phyloP scores from a whole-genome alignment of 495 filamentous ascomycete species.

The Bombardia bombarda region DNA sequence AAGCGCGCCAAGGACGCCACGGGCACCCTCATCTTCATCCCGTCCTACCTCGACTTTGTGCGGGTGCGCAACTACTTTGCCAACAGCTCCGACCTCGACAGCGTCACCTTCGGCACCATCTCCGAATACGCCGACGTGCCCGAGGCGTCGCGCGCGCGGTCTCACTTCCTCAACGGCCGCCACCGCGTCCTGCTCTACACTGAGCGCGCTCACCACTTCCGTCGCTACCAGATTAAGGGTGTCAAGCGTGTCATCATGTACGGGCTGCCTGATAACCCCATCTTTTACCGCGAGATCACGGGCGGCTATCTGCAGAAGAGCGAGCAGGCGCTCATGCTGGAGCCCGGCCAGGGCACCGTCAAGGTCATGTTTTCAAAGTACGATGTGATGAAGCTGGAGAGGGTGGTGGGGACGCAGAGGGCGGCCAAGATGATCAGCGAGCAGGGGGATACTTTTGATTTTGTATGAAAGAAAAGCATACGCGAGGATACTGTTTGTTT shows the following conservation, averaged over 20 bases:
- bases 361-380: slow-evolving; percentile 77
- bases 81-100: slow-evolving; percentile 55
- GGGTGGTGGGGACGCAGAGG: slow-evolving; percentile 73
- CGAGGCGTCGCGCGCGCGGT: slow-evolving; percentile 73
- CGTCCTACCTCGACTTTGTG: slow-evolving; percentile 89
- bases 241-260: slow-evolving; percentile 79
- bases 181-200: slow-evolving; percentile 84
- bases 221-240: slow-evolving; percentile 70
- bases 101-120: slow-evolving; percentile 73
- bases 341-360: slow-evolving; percentile 47
- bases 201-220: slow-evolving; percentile 90
- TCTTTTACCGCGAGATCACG: slow-evolving; percentile 83
- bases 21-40: slow-evolving; percentile 77
- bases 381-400: slow-evolving; percentile 81
- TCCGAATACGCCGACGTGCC: slow-evolving; percentile 75
- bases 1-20: slow-evolving; percentile 44
- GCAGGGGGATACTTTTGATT: slow-evolving; percentile 86
- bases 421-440: slow-evolving; percentile 69
- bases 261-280: slow-evolving; percentile 76
- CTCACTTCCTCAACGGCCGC: slow-evolving; percentile 76
- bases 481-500: too few species aligned
- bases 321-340: slow-evolving; percentile 43
- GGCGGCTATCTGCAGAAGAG: slow-evolving; percentile 56
- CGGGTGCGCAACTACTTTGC: slow-evolving; percentile 86
- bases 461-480: slow-evolving; percentile 31